phyloP scores from a whole-genome alignment of 345 rosid species.

The Mercurialis annua region DNA sequence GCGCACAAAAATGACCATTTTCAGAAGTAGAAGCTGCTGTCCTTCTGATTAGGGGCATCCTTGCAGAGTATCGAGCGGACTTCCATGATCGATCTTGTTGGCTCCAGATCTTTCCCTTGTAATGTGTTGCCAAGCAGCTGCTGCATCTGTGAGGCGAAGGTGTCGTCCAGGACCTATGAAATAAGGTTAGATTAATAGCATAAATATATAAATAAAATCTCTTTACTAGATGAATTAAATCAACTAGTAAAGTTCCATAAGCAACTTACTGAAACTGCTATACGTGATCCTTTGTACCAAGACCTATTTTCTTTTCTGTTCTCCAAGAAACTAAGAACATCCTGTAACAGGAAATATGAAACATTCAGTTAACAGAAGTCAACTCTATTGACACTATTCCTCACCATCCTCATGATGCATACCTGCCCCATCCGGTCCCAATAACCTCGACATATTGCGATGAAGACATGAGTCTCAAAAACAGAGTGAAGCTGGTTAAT shows the following conservation, averaged over 20 bases:
- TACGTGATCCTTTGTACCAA: constrained; percentile 88
- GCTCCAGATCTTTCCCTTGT: constrained; percentile 83
- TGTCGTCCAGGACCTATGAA: constrained; percentile 82
- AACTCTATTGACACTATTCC: not conserved
- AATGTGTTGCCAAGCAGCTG: constrained; percentile 82
- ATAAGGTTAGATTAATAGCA: not conserved
- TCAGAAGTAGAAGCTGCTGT: constrained; percentile 59
- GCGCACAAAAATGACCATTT: not conserved
- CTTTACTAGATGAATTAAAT: not conserved
- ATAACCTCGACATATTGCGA: constrained; percentile 77
- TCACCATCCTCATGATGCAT: constrained; percentile 5
- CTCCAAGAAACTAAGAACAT: constrained; percentile 83
- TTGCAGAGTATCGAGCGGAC: constrained; percentile 91
- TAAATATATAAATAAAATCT: not conserved
- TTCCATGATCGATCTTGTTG: constrained; percentile 87
- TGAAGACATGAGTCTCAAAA: constrained; percentile 73
- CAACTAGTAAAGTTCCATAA: constrained; percentile 7
- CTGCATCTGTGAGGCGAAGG: constrained; percentile 94
- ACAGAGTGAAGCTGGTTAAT: constrained; percentile 74
- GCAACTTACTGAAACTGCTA: constrained; percentile 78
- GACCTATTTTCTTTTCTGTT: constrained; percentile 93
- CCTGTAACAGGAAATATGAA: constrained; percentile 36
- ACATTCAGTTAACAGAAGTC: not conserved
- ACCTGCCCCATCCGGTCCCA: constrained; percentile 99
- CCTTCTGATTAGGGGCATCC: constrained; percentile 71